A percentile compares a stretch with the other conserved stretches of the same genome.
Conservation (phyloP, 2,329 filamentous ascomycete genomes). For the Fusarium avenaceum region DNA sequence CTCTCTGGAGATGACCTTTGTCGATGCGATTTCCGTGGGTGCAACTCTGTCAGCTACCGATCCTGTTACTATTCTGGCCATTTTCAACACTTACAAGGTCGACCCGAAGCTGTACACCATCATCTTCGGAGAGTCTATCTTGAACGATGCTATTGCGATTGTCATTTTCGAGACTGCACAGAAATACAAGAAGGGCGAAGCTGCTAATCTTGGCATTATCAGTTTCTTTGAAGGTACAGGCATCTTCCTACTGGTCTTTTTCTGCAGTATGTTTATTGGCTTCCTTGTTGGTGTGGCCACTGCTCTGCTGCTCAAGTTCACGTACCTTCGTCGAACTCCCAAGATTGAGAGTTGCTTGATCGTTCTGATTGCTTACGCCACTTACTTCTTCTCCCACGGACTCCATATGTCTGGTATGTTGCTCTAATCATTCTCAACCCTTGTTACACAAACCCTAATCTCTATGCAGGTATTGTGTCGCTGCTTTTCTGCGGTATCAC, state of each 20-base stretch:
- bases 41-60: constrained; percentile 97
- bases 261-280: constrained; percentile 91
- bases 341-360: constrained; percentile 98
- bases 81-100: constrained; percentile 99
- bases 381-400: constrained; percentile 97
- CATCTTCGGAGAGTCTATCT: constrained; percentile 97
- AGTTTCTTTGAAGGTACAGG: constrained; percentile 93
- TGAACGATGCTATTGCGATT: constrained; percentile 98
- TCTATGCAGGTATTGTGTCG: constrained; percentile 85
- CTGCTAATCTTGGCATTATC: constrained; percentile 79
- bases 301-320: constrained; percentile 92
- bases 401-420: constrained; percentile 91
- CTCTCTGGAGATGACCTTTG: constrained; percentile 86
- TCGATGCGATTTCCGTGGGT: constrained; percentile 96
- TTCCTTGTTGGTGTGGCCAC: constrained; percentile 88
- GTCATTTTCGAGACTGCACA: constrained; percentile 98
- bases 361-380: constrained; percentile 93
- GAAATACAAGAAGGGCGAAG: constrained; percentile 83
- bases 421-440: background rate
- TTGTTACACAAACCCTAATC: constrained; percentile 19
- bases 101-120: constrained; percentile 98
- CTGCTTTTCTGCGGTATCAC: constrained; percentile 98
- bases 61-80: constrained; percentile 96
- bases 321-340: constrained; percentile 89
- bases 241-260: constrained; percentile 96